phyloP scores from a whole-genome alignment of 2,329 filamentous ascomycete genomes.

The Talaromyces marneffei region DNA sequence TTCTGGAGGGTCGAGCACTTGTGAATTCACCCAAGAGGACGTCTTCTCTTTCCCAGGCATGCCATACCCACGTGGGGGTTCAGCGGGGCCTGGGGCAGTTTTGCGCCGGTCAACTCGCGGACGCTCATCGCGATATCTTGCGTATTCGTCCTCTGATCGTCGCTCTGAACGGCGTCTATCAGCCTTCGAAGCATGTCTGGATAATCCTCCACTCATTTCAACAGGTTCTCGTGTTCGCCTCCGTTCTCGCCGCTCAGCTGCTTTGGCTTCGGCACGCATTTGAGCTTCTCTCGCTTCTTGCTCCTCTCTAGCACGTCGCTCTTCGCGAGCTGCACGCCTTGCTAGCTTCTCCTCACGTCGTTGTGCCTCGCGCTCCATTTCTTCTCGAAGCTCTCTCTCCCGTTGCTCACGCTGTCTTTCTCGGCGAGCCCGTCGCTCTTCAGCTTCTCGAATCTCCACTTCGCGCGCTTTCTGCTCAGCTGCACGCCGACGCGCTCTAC shows the following conservation, averaged over 20 bases:
- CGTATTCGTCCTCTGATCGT: constrained; percentile 23
- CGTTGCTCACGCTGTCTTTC: constrained; percentile 45
- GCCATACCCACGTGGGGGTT: constrained; percentile 25
- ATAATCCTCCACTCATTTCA: constrained; percentile 22
- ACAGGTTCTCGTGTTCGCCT: constrained; percentile 31
- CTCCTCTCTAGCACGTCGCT: constrained; percentile 27
- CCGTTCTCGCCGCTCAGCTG: constrained; percentile 37
- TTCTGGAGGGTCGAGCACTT: constrained; percentile 44
- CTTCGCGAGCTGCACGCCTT: constrained; percentile 31
- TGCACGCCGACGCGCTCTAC: constrained; percentile 48
- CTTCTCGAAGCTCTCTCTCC: constrained; percentile 32
- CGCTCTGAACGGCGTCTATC: constrained; percentile 30
- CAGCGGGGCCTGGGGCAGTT: constrained; percentile 23
- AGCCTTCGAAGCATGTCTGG: constrained; percentile 25
- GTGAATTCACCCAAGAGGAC: constrained; percentile 46
- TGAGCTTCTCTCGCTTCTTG: constrained; percentile 26
- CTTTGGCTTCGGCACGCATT: constrained; percentile 30
- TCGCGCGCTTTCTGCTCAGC: constrained; percentile 31
- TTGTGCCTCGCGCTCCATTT: constrained; percentile 31
- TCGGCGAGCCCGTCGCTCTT: constrained; percentile 44
- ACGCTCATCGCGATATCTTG: constrained; percentile 26
- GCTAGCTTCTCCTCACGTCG: constrained; percentile 29
- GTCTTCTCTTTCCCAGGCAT: constrained; percentile 43
- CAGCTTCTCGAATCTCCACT: constrained; percentile 28
- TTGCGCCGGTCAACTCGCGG: constrained; percentile 32